Evolutionary conservation across 2,329 filamentous ascomycete species (phyloP), one percentile per base, ranked within the genome.

Genomic region (Alternaria arborescens): DNA sequence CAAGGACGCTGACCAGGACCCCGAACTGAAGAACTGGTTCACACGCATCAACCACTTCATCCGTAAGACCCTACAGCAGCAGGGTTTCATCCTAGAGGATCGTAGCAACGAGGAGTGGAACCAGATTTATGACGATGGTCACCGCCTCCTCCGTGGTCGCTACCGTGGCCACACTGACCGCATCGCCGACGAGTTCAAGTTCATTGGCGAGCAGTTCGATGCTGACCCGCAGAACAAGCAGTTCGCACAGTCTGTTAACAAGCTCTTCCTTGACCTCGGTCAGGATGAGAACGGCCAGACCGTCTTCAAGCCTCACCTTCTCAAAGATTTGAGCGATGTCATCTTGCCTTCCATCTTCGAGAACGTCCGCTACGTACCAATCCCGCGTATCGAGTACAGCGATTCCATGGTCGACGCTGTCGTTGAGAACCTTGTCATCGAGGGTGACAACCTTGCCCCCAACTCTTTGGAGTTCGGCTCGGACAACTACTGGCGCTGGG

Each of bases 361-460:
- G 83, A 92, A 89, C 68, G 84, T 95, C 58, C 90, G 92, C 62
- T 99, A 99, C 79, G 87, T 99, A 14, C 93, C 95, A 4, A 88
- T 99, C 51, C 95, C 95, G 22, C 91, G 95, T 57, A 97, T 99
- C 62, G 95, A 99, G 82, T 95, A 93, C 75, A 90, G 88, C 1
- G 95, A 98, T 71, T 85, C 87, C 3, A 88, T 90, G 84, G 84
- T 97, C 52, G 95, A 99, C 79, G 90, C 90, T 50, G 87, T 98
- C 50, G 87, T 99, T 44, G 95, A 99, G 83, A 99, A 99, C 79
- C 83, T 99, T 11, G 91, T 97, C 46, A 87, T 99, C 53, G 95
- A 99, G 82, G 94, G 92, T 67, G 94, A 98, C 83, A 99, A 99
- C 81, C 89, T 99, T 70, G 93, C 94, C 81, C 95, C 95, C 65